Base-by-base conservation (phyloP, 140 eudicot species). In the Oenanthe javanica region DNA sequence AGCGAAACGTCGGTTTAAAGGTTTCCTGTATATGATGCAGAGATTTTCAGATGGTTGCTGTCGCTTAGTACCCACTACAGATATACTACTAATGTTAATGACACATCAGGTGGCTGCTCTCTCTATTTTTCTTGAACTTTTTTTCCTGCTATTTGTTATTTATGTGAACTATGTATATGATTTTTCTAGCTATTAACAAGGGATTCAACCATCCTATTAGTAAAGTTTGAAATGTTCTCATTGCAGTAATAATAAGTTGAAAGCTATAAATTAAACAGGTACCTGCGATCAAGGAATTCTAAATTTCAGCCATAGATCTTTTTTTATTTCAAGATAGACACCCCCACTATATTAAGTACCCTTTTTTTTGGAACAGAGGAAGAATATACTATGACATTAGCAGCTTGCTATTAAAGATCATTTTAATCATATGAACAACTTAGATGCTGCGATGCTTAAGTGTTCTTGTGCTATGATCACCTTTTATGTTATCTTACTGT, bases 11-110 rank as follows among this genome's bases (percentile, higher is more conserved):
- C 85, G 97, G 79, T 94, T 90, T 85, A 92, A 86, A 81, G 91
- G 89, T 14, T 90, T 92, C 67, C 59, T 94, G 77, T 79, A 85
- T 80, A 85, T 90, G 89, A 50, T 92, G 80, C 88, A 84, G 72
- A 87, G 85, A 81, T 87, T 83, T 52, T 85, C 77, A 6, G 89
- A 92, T 83, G 83, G 83, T 46, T 79, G 82, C 81, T 74, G 86
- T 64, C 52, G 77, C 49, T 87, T 94, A 31, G 90, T 92, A 79
- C 98, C 96, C 45, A 90, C 98, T 82, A 81, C 85, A 71, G 98
- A 94, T 88, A 86, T 94, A 80, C 85, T 88, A 18, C 85, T 94
- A 79, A 88, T 94, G 93, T 94, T 96, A 97, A 81, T 94, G 55
- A 89, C 97, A 47, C 98, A 94, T 87, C 88, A 90, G 98, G 98